Conservation (phyloP, 2,329 filamentous ascomycete species). For the Penicillium sp. region DNA sequence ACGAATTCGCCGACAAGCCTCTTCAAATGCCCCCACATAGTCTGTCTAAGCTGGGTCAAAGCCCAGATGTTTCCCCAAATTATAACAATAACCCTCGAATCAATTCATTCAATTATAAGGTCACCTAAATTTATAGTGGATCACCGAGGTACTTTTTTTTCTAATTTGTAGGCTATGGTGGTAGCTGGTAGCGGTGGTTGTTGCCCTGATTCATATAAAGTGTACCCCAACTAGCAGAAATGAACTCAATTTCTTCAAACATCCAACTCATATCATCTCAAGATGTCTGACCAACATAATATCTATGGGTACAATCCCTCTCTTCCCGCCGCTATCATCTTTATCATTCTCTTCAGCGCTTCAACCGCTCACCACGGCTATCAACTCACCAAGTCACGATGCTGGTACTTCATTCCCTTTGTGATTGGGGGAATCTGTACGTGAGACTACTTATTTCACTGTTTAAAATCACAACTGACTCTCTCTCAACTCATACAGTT, state of each 20-base stretch:
- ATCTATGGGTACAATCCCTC: slow-evolving; percentile 47
- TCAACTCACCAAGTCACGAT: slow-evolving; percentile 43
- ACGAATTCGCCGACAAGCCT: slow-evolving; percentile 4
- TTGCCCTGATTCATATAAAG: neutral
- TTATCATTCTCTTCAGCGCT: slow-evolving; percentile 47
- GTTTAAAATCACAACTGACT: neutral
- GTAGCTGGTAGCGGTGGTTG: neutral
- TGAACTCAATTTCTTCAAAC: neutral
- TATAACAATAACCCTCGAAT: slow-evolving; percentile 3
- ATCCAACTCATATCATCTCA: neutral
- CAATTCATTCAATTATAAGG: neutral
- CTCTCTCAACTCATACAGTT: slow-evolving; percentile 36
- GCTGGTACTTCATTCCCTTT: slow-evolving; percentile 50
- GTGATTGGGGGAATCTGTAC: slow-evolving; percentile 40
- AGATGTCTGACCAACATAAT: slow-evolving; percentile 16
- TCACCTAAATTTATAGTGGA: slow-evolving; percentile 6
- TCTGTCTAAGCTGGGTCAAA: neutral
- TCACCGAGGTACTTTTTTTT: neutral
- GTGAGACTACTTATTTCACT: slow-evolving; percentile 3
- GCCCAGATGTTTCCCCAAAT: neutral
- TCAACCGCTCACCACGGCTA: slow-evolving; percentile 44
- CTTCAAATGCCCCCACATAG: neutral
- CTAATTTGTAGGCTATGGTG: neutral
- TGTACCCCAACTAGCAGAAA: neutral
- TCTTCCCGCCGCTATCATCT: slow-evolving; percentile 47